Evolutionary conservation across 768 basidiomycete genomes (phyloP), one percentile per base, ranked within the genome.

Genomic region (Trametes cingulata): DNA sequence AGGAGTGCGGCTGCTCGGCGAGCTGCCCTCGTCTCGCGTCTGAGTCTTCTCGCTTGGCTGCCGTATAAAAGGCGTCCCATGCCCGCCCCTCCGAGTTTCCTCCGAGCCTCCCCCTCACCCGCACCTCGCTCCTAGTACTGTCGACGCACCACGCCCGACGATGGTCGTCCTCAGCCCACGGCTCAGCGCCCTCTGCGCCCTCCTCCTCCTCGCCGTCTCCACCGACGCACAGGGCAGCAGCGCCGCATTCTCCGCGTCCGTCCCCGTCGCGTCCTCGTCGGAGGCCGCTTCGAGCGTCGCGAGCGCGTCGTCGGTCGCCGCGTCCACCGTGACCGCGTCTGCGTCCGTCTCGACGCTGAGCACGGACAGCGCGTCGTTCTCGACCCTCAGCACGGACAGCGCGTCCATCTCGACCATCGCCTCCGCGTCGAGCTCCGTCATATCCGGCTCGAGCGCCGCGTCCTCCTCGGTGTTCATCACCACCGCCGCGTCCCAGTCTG

Each of bases 101-200:
- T 41, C 49, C 60, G 51, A 50, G 56, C 56, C 56, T 48, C 56
- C 37, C n/a, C n/a, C n/a, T 17, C 15, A 20, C 51, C 20, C 29
- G 29, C n/a, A n/a, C n/a, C 24, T 13, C 49, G 35, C 22, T 40
- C 54, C 8, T 49, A n/a, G n/a, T n/a, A n/a, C n/a, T n/a, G n/a
- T n/a, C 56, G 51, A 53, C 61, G 25, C 47, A 45, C 37, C 51
- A n/a, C n/a, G n/a, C n/a, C n/a, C n/a, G n/a, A n/a, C n/a, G 33
- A 63, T 63, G 61, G 56, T 63, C 61, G 33, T 54, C 46, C 56
- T 63, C 61, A 54, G 22, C 52, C 10, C 56, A 4, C 19, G 60
- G 46, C 60, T 66, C 50, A 35, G 60, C 25, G 61, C 60, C 41
- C 25, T 66, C 43, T 58, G 52, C 45, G 60, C 62, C 25, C 65